Conservation (phyloP, 2,329 filamentous ascomycete genomes). For the Sclerotinia trifoliorum region DNA sequence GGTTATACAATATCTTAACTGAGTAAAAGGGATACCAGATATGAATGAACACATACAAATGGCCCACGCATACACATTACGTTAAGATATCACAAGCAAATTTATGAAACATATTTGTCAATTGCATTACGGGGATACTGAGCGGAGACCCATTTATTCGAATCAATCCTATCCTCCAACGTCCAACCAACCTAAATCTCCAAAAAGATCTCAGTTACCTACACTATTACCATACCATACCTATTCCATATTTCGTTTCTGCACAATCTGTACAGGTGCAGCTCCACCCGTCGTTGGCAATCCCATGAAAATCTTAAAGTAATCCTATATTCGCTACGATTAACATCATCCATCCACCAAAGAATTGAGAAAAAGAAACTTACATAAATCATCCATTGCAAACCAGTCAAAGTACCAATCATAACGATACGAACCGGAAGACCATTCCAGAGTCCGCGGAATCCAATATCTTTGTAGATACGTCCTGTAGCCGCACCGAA, state of each 20-base stretch:
- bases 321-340: conserved; percentile 54
- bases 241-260: conserved; percentile 7
- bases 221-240: conserved; percentile 32
- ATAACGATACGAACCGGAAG: conserved; percentile 71
- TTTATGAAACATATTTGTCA: background rate
- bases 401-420: conserved; percentile 58
- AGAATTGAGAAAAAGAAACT: conserved; percentile 30
- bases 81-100: background rate
- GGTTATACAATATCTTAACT: too few species aligned
- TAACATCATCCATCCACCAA: background rate
- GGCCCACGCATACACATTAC: background rate
- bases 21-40: too few species aligned
- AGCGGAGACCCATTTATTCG: background rate
- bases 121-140: conserved; percentile 3
- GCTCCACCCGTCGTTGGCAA: conserved; percentile 76
- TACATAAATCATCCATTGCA: conserved; percentile 93
- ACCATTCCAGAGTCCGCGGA: conserved; percentile 87
- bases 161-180: background rate
- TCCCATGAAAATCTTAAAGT: conserved; percentile 88
- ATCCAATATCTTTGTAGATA: conserved; percentile 86
- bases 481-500: conserved; percentile 73
- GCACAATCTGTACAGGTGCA: conserved; percentile 23
- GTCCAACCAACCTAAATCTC: background rate
- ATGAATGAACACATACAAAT: too few species aligned
- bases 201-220: background rate